Evolutionary conservation across 2,329 filamentous ascomycete species (phyloP).

Genomic region (Macrophomina tecta): DNA sequence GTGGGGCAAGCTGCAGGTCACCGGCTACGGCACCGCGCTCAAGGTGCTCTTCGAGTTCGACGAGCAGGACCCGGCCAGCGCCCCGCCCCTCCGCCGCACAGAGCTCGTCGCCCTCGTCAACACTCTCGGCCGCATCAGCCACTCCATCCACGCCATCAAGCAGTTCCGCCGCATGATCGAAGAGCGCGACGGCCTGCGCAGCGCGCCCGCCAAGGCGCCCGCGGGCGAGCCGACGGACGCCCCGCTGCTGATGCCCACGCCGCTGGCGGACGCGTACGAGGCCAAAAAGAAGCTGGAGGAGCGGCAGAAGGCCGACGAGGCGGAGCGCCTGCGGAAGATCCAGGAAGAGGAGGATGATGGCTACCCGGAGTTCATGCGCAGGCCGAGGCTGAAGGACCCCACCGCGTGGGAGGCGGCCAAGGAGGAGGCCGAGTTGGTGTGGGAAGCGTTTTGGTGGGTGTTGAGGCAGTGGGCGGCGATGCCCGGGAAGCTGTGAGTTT

Average conservation of each 20-base stretch:
- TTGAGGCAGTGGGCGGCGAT: conserved; percentile 72
- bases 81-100: conserved; percentile 79
- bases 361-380: conserved; percentile 51
- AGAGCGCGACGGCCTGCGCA: conserved; percentile 40
- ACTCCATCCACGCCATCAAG: conserved; percentile 76
- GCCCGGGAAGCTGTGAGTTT: conserved; percentile 71
- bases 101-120: conserved; percentile 95
- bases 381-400: conserved; percentile 47
- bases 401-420: conserved; percentile 64
- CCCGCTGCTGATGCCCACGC: conserved; percentile 26
- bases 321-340: conserved; percentile 30
- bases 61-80: conserved; percentile 62
- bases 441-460: conserved; percentile 69
- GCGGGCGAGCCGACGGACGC: neutral
- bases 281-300: conserved; percentile 38
- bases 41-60: conserved; percentile 97
- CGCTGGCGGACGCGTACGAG: conserved; percentile 32
- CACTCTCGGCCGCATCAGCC: conserved; percentile 85
- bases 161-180: conserved; percentile 68
- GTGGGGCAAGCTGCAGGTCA: conserved; percentile 96
- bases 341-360: conserved; percentile 47
- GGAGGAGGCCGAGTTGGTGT: conserved; percentile 69
- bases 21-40: conserved; percentile 90
- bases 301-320: conserved; percentile 34
- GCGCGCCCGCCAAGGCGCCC: conserved; percentile 1